A percentile compares a stretch with the other conserved stretches of the same genome.
phyloP scores from a whole-genome alignment of 306 rosid genomes.

The barrel medic (Medicago truncatula) region DNA sequence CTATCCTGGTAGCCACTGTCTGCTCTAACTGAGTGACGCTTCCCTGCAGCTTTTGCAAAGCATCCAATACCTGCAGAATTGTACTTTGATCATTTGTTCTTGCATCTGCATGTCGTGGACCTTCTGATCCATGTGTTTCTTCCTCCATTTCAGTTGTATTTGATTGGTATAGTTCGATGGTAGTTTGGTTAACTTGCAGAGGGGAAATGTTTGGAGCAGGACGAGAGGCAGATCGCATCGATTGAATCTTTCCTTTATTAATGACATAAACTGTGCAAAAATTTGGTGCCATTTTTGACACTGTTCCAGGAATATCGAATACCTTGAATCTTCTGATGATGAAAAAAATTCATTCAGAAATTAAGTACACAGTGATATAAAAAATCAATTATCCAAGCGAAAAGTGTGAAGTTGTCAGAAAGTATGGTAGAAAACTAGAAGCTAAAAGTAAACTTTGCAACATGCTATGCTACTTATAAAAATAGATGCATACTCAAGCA shows the following conservation, averaged over 20 bases:
- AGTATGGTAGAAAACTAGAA: background rate
- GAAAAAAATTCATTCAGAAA: slow-evolving; percentile 25
- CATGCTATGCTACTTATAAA: background rate
- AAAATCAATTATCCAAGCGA: background rate
- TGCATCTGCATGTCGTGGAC: too few relatives aligned
- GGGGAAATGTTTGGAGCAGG: slow-evolving; percentile 68
- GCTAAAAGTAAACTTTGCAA: slow-evolving; percentile 21
- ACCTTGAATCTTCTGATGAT: slow-evolving; percentile 76
- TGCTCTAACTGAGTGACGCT: too few relatives aligned
- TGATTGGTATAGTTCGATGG: slow-evolving; percentile 34
- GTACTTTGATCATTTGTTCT: too few relatives aligned
- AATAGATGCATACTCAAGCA: slow-evolving; percentile 60
- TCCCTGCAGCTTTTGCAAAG: too few relatives aligned
- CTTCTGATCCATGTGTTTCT: too few relatives aligned
- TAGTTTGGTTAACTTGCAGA: slow-evolving; percentile 44
- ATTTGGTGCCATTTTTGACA: slow-evolving; percentile 88
- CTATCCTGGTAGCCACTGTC: too few relatives aligned
- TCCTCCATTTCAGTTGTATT: slow-evolving; percentile 28
- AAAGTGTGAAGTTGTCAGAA: too few relatives aligned
- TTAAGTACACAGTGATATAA: background rate
- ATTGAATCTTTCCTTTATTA: slow-evolving; percentile 77
- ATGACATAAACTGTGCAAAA: slow-evolving; percentile 79
- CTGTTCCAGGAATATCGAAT: slow-evolving; percentile 70
- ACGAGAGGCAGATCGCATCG: slow-evolving; percentile 81
- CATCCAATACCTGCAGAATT: too few relatives aligned